Conservation (phyloP, 2,329 filamentous ascomycete species). For the Fusarium odoratissimum region DNA sequence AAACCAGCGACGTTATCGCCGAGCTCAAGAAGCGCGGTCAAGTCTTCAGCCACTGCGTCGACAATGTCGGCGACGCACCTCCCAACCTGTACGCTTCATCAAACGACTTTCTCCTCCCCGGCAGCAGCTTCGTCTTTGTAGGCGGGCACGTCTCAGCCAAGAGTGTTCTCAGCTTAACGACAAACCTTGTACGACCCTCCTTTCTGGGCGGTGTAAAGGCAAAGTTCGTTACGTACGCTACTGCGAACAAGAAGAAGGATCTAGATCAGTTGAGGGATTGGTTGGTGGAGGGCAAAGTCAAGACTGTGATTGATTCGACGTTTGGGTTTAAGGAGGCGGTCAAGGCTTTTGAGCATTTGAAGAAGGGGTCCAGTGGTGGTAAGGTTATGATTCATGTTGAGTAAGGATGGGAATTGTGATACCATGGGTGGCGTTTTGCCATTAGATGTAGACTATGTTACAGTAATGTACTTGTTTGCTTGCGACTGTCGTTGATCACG, state of each 20-base stretch:
- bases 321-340: conserved; percentile 67
- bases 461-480: background rate
- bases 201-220: conserved; percentile 56
- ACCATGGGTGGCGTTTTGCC: background rate
- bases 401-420: conserved; percentile 11
- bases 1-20: conserved; percentile 59
- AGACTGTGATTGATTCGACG: conserved; percentile 64
- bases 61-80: conserved; percentile 66
- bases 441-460: background rate
- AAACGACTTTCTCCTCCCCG: conserved; percentile 60
- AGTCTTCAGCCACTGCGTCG: conserved; percentile 65
- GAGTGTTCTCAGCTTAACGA: conserved; percentile 40
- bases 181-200: conserved; percentile 45
- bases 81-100: conserved; percentile 64
- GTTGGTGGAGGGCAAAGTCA: conserved; percentile 69
- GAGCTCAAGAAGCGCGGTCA: conserved; percentile 59
- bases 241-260: conserved; percentile 57
- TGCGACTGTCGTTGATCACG: background rate
- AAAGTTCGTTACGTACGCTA: conserved; percentile 55
- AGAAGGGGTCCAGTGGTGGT: conserved; percentile 67
- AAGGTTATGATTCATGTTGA: conserved; percentile 64
- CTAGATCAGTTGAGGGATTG: conserved; percentile 63
- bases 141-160: conserved; percentile 53
- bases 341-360: conserved; percentile 68
- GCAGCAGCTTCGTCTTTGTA: conserved; percentile 63